Base-by-base conservation (phyloP, 1,139 yeast species). In the Nadsonia commutata region DNA sequence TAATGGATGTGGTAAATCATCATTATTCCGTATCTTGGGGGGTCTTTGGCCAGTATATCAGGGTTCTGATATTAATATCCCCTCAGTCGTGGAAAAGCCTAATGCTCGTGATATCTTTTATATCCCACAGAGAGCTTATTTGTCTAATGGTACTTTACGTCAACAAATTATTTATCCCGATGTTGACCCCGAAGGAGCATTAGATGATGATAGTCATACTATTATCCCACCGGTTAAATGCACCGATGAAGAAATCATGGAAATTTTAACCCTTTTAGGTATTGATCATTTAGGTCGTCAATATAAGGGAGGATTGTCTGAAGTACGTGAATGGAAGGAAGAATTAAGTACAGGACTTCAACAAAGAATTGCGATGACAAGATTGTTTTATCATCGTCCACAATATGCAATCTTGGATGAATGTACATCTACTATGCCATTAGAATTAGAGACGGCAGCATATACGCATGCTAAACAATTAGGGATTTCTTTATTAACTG, bases 1-100 rank as follows among this genome's bases (percentile, higher is more conserved):
- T 7, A 88, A 88, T 57, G 96, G 96, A 2, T 83, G 94, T 46
- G 97, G 97, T 33, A 88, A 88, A 62, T 85, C 95, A 0, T 86
- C 96, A 0, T 65, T 88, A 47, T 88, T 88, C 62, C 73, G 96
- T 57, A 76, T 88, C 57, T 70, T 88, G 42, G 96, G 96, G 45
- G 95, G 95, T 0, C 69, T 88, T 51, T 88, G 97, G 97, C 94
- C 94, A 2, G 80, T 88, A 20, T 57, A 64, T 39, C 72, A 74
- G 42, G 72, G 69, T 5, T 66, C 22, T 78, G 72, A 84, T 40
- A 71, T 72, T 4, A 3, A 4, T 8, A 27, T 27, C 8, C 33
- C 33, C 16, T 11, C 33, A 13, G 16, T 27, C 3, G 33, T 27
- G 5, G 33, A 27, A 27, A 75, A 84, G 42, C 95, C 95, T 9